Conservation (phyloP, 1,284 basidiomycete species). For the Boletellus deceptivus region DNA sequence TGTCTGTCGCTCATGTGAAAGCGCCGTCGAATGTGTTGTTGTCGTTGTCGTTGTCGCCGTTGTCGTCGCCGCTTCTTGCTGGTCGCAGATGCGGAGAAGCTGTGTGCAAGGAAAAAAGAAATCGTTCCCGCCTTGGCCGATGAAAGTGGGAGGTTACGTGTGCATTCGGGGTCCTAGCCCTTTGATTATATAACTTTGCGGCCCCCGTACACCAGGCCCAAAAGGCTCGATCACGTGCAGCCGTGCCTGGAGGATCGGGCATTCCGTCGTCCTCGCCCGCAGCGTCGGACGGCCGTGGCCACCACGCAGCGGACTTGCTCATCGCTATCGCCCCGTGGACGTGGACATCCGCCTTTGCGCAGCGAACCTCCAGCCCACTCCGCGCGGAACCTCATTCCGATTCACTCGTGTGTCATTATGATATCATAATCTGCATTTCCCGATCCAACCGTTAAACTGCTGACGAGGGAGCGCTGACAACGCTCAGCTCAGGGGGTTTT, state of each 20-base stretch:
- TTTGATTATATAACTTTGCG: conserved; percentile 21
- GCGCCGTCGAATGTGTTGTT: conserved; percentile 9
- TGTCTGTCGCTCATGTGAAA: conserved; percentile 23
- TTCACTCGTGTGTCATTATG: no score
- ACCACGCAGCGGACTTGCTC: no score
- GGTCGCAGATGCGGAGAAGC: neutral
- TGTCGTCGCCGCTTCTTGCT: conserved; percentile 4
- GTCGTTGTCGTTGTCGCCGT: conserved; percentile 10
- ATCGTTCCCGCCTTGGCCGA: conserved; percentile 15
- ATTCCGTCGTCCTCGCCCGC: neutral
- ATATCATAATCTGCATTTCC: no score
- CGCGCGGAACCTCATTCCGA: no score
- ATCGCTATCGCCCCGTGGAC: no score
- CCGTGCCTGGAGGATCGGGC: neutral
- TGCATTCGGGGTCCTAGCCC: conserved; percentile 18
- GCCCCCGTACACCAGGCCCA: conserved; percentile 10
- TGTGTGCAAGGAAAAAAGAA: conserved; percentile 17
- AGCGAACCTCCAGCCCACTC: no score
- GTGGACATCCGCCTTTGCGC: no score
- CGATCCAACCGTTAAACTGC: no score
- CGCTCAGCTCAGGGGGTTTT: no score
- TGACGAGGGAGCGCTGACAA: no score
- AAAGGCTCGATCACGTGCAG: conserved; percentile 12
- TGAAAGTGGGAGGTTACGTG: conserved; percentile 23
- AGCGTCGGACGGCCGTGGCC: no score